A percentile compares a stretch with the other conserved stretches of the same genome.
These are phyloP conservation scores for Rhododendron simsii DNA, from an alignment of 148 eudicot genomes.

Conservation along the genomic window DNA sequence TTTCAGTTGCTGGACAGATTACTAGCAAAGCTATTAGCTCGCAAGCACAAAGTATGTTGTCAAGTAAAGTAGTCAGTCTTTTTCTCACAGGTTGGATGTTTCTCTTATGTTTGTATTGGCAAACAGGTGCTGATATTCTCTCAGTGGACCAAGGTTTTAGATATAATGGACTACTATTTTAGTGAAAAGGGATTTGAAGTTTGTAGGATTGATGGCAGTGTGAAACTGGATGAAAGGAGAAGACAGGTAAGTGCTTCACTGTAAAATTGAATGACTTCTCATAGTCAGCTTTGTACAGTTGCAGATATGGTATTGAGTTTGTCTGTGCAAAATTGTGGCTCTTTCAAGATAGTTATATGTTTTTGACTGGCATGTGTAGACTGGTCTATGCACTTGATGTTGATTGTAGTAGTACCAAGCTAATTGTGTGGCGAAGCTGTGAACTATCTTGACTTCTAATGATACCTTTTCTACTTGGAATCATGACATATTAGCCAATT, in stretches of 20 bases:
- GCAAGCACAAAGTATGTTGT: conserved; percentile 69
- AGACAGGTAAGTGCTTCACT: conserved; percentile 49
- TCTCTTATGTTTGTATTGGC: background rate
- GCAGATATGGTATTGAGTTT: background rate
- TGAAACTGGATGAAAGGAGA: conserved; percentile 80
- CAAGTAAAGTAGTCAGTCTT: background rate
- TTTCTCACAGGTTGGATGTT: background rate
- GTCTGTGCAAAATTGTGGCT: background rate
- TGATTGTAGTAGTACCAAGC: background rate
- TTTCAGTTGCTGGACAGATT: conserved; percentile 76
- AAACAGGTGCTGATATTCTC: conserved; percentile 87
- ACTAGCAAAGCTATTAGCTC: conserved; percentile 58
- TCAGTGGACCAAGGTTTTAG: conserved; percentile 89
- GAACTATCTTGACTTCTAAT: background rate
- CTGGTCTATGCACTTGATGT: background rate
- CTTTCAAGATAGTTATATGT: background rate
- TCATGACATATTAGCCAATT: background rate
- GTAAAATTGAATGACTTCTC: background rate
- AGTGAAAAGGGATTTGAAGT: conserved; percentile 73
- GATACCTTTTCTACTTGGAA: background rate
- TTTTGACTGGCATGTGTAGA: background rate
- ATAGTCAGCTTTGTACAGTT: background rate
- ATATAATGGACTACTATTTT: conserved; percentile 86
- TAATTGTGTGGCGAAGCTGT: background rate
- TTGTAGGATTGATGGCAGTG: conserved; percentile 92